A percentile compares a stretch with the other conserved stretches of the same genome.
phyloP scores from a whole-genome alignment of 192 early-diverging fungal species.

The Mortierella antarctica region DNA sequence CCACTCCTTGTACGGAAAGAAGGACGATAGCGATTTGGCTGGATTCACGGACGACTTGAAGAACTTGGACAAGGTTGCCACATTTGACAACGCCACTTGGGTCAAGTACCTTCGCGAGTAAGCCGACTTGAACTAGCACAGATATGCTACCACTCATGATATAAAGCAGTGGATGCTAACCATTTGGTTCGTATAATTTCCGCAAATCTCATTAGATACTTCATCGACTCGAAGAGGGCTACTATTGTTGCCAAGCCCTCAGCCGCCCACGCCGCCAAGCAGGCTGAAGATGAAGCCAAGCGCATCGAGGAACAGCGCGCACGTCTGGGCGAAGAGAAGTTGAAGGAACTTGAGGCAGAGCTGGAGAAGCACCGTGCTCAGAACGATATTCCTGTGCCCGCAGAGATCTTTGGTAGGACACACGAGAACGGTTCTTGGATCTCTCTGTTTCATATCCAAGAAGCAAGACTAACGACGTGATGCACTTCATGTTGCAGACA shows the following conservation, averaged over 20 bases:
- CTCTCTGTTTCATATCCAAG: not conserved
- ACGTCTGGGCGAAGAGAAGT: conserved; percentile 57
- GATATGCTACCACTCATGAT: not conserved
- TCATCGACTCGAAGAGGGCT: conserved; percentile 57
- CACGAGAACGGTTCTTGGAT: not conserved
- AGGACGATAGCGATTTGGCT: conserved; percentile 60
- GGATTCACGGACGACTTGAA: conserved; percentile 55
- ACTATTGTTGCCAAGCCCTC: conserved; percentile 66
- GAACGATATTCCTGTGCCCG: conserved; percentile 64
- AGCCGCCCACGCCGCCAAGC: conserved; percentile 60
- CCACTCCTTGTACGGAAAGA: conserved; percentile 66
- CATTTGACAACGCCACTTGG: conserved; percentile 60
- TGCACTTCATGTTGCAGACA: conserved; percentile 22
- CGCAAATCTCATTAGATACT: conserved; percentile 44
- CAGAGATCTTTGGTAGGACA: conserved; percentile 57
- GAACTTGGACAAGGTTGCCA: conserved; percentile 53
- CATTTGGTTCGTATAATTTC: not conserved
- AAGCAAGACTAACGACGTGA: not conserved
- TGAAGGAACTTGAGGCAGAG: conserved; percentile 58
- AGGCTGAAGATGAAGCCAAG: conserved; percentile 59
- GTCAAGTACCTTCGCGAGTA: conserved; percentile 60
- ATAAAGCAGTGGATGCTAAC: not conserved
- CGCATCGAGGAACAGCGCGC: conserved; percentile 61
- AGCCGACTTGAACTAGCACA: conserved; percentile 3
- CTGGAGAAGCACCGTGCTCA: conserved; percentile 60